phyloP scores from a whole-genome alignment of 805 yeast genomes.

The Groenewaldozyma tartarivorans region DNA sequence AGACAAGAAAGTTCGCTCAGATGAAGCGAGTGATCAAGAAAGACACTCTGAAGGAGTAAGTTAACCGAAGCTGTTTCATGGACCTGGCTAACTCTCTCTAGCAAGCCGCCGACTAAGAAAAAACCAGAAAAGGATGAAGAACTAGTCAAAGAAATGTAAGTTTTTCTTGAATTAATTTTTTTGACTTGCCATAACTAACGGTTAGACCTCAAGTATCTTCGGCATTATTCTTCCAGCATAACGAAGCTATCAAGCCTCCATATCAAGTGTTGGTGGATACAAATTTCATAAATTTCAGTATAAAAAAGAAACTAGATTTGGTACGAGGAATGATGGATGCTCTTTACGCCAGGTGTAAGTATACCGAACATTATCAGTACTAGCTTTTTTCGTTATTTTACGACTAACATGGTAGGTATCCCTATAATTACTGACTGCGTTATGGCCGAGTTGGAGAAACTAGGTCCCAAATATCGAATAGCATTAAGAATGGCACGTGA shows the following conservation, averaged over 20 bases:
- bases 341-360: conserved; percentile 70
- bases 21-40: conserved; percentile 74
- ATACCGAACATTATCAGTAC: too few relatives aligned
- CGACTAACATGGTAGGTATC: conserved; percentile 37
- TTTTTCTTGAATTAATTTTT: neutral
- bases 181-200: too few relatives aligned
- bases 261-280: conserved; percentile 95
- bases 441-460: conserved; percentile 92
- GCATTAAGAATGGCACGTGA: conserved; percentile 90
- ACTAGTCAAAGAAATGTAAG: conserved; percentile 46
- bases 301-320: conserved; percentile 88
- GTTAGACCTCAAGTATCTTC: conserved; percentile 84
- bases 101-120: conserved; percentile 23
- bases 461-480: conserved; percentile 90
- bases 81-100: neutral
- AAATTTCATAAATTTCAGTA: conserved; percentile 91
- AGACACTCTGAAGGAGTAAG: conserved; percentile 55
- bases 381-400: too few relatives aligned
- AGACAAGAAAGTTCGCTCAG: conserved; percentile 92
- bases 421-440: conserved; percentile 97
- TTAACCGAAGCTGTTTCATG: neutral
- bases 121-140: conserved; percentile 60
- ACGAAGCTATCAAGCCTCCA: conserved; percentile 94
- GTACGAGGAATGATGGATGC: conserved; percentile 98
- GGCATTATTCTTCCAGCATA: conserved; percentile 89